These are phyloP conservation scores for Xylariaceae sp. DNA, from an alignment of 2,329 filamentous ascomycete species.

Conservation along the genomic window DNA sequence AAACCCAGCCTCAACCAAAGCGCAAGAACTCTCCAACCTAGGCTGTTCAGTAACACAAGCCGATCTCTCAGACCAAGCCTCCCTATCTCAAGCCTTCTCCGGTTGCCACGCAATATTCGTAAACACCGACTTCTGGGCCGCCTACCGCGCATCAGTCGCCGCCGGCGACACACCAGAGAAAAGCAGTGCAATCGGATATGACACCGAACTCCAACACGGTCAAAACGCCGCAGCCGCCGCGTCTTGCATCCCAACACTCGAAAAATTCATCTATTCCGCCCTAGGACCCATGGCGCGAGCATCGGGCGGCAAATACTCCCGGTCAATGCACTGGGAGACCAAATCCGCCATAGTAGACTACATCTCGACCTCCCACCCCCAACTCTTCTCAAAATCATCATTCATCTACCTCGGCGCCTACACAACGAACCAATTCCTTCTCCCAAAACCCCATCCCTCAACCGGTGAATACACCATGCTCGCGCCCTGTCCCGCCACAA, in stretches of 20 bases:
- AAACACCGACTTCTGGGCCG: constrained; percentile 19
- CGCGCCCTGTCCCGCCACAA: constrained; percentile 23
- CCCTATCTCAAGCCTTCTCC: constrained; percentile 15
- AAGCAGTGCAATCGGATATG: constrained; percentile 6
- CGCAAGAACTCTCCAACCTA: constrained; percentile 8
- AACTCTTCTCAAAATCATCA: constrained; percentile 28
- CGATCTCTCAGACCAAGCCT: constrained; percentile 10
- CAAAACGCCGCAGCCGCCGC: constrained; percentile 29
- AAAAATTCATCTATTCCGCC: constrained; percentile 24
- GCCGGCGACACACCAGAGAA: constrained; percentile 7
- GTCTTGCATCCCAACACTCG: constrained; percentile 25
- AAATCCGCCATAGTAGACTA: constrained; percentile 29
- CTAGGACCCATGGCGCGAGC: constrained; percentile 17
- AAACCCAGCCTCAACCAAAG: constrained; percentile 7
- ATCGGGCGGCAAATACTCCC: constrained; percentile 22
- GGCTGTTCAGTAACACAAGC: constrained; percentile 18
- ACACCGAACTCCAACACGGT: constrained; percentile 17
- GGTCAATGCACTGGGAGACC: constrained; percentile 29
- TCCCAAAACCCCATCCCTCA: constrained; percentile 24
- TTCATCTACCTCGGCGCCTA: constrained; percentile 33
- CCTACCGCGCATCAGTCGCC: constrained; percentile 5
- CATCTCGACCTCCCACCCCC: constrained; percentile 22
- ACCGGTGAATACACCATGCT: constrained; percentile 31
- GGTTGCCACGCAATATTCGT: constrained; percentile 21
- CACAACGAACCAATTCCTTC: constrained; percentile 28